These are phyloP conservation scores for Cornus florida DNA, from an alignment of 148 eudicot species.

Conservation along the genomic window DNA sequence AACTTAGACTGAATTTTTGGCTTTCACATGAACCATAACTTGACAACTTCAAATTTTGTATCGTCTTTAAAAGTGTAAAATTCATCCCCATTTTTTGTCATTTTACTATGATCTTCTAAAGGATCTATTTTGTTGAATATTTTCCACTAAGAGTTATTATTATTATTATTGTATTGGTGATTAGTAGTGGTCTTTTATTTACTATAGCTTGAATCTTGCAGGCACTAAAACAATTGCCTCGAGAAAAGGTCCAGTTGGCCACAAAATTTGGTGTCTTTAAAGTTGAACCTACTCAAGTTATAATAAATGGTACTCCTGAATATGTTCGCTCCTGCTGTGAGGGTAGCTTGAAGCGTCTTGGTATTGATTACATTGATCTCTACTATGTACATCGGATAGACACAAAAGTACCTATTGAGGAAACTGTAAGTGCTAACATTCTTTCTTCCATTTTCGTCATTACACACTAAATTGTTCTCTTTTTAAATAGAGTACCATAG, in stretches of 20 bases:
- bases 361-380: slow-evolving; percentile 66
- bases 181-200: neutral
- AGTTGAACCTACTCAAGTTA: slow-evolving; percentile 26
- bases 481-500: no score
- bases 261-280: slow-evolving; percentile 68
- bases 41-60: no score
- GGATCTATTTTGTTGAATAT: no score
- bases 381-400: slow-evolving; percentile 73
- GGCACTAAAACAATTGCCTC: slow-evolving; percentile 75
- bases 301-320: slow-evolving; percentile 53
- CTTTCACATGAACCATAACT: no score
- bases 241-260: slow-evolving; percentile 74
- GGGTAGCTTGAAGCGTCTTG: slow-evolving; percentile 66
- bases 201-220: slow-evolving; percentile 23
- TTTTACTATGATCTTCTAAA: no score
- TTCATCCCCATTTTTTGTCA: no score
- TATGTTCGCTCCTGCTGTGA: slow-evolving; percentile 73
- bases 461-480: neutral
- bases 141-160: no score
- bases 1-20: no score
- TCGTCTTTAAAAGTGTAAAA: no score
- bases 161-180: neutral
- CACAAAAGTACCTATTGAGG: slow-evolving; percentile 71
- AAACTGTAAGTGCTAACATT: slow-evolving; percentile 44
- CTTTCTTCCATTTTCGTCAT: no score